Base-by-base conservation (phyloP, 2,329 filamentous ascomycete species). In the Ophiocordyceps robertsii region DNA sequence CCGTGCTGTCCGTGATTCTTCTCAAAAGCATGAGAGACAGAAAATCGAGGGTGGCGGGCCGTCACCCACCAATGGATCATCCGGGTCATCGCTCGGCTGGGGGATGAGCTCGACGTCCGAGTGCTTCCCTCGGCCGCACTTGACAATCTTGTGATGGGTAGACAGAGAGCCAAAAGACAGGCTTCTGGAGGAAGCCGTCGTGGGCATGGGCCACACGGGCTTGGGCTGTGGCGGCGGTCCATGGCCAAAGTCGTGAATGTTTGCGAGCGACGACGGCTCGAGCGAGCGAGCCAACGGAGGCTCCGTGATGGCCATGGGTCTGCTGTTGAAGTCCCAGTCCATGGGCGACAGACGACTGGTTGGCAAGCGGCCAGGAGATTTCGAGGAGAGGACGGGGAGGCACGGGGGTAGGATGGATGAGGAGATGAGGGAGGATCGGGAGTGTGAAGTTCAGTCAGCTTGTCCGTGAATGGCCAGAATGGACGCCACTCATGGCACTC, bases 61-160 rank as follows among this genome's bases (percentile, higher is more conserved):
- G 19, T 27, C 16, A 29, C 67, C 43, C 59, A 75, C 72, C 54
- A 77, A 49, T 40, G 73, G 73, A 53, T 77, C 74, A 21, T 68
- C 62, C 0, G 63, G 60, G 43, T 73, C 68, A 43, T 75, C 68
- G 42, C 70, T 76, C 0, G 73, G 73, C 52, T 73, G 73, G 3
- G 74, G 73, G 10, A 70, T 65, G 38, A 74, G 56, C 53, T 73
- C 71, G 6, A 68, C 56, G 13, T 55, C 52, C 2, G 63, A 55
- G 43, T 64, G 51, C 42, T 61, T 68, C 0, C 69, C 69, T 21
- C 50, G 62, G 8, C 63, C 69, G 44, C 70, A 71, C 52, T 72
- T 73, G 50, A 71, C 64, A 13, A 57, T 55, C 40, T 61, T 57
- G 38, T 53, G 46, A 14, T 46, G 43, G 14, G 42, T 44, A 5